These are phyloP conservation scores for Colletotrichum sp. DNA, from an alignment of 2,329 filamentous ascomycete genomes.

Conservation along the genomic window DNA sequence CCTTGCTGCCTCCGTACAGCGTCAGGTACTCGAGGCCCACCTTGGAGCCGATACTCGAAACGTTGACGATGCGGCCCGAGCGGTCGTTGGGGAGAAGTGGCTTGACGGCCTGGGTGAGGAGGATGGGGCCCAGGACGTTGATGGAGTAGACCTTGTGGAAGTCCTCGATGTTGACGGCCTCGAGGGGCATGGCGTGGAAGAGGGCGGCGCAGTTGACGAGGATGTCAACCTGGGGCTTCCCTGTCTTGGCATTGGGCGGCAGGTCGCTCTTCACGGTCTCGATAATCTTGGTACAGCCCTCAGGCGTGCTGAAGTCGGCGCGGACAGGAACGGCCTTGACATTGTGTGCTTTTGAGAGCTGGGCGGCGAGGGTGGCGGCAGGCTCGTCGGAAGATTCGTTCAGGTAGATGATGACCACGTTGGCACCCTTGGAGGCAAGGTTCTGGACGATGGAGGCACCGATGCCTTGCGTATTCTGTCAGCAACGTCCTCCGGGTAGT, in stretches of 20 bases:
- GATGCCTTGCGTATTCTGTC: slow-evolving; percentile 50
- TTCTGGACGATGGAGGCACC: slow-evolving; percentile 63
- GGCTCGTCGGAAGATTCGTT: slow-evolving; percentile 56
- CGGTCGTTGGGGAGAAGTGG: slow-evolving; percentile 62
- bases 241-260: slow-evolving; percentile 45
- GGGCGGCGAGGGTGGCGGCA: slow-evolving; percentile 50
- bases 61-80: slow-evolving; percentile 62
- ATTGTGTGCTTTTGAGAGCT: slow-evolving; percentile 50
- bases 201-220: slow-evolving; percentile 65
- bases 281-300: slow-evolving; percentile 56
- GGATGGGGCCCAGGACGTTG: slow-evolving; percentile 42
- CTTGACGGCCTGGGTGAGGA: slow-evolving; percentile 59
- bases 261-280: slow-evolving; percentile 45
- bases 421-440: slow-evolving; percentile 65
- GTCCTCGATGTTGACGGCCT: slow-evolving; percentile 50
- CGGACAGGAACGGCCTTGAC: slow-evolving; percentile 61
- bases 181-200: slow-evolving; percentile 48
- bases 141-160: slow-evolving; percentile 59
- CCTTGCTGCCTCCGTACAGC: slow-evolving; percentile 68
- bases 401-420: slow-evolving; percentile 65
- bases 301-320: slow-evolving; percentile 65
- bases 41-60: slow-evolving; percentile 58
- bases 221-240: slow-evolving; percentile 59
- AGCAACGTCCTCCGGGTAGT: background rate
- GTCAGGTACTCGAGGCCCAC: slow-evolving; percentile 59